Percentiles rank a stretch among this genome's conserved stretches.
These are phyloP conservation scores for Biscutella laevigata DNA, from an alignment of 441 rosid genomes.

Conservation along the genomic window DNA sequence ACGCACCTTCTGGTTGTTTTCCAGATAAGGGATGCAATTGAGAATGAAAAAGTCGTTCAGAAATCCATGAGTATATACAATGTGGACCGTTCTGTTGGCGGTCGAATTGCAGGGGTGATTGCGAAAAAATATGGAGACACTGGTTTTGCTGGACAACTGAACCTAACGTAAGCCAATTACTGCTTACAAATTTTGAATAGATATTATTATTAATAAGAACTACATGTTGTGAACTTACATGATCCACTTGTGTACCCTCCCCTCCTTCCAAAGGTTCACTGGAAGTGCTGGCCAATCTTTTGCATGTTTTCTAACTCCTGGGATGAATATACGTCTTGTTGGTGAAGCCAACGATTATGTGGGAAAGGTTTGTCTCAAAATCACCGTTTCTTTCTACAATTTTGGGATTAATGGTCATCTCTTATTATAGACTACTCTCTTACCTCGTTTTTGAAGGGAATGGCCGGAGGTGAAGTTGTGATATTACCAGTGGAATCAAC, in stretches of 20 bases:
- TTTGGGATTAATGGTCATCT: background rate
- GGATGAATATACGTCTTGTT: constrained; percentile 81
- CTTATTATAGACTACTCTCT: background rate
- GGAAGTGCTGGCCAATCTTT: constrained; percentile 98
- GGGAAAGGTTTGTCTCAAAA: constrained; percentile 63
- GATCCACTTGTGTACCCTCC: constrained; percentile 13
- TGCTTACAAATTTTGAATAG: background rate
- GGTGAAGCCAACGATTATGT: constrained; percentile 98
- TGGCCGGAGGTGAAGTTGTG: constrained; percentile 95
- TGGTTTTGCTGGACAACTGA: constrained; percentile 88
- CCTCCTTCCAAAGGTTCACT: constrained; percentile 51
- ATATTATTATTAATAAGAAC: constrained; percentile 1
- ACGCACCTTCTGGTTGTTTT: constrained; percentile 7
- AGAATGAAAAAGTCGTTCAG: constrained; percentile 58
- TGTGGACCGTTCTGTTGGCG: constrained; percentile 84
- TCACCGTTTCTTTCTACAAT: background rate
- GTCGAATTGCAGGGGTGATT: constrained; percentile 75
- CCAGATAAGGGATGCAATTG: constrained; percentile 77
- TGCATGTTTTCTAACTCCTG: constrained; percentile 88
- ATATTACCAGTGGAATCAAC: constrained; percentile 60
- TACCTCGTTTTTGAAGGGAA: constrained; percentile 60
- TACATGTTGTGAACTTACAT: constrained; percentile 10
- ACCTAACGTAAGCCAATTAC: constrained; percentile 73
- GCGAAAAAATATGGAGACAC: constrained; percentile 92
- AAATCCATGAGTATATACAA: constrained; percentile 68